These are phyloP conservation scores for Fraxinus anomala DNA, from an alignment of 257 asterid species.

Conservation along the genomic window DNA sequence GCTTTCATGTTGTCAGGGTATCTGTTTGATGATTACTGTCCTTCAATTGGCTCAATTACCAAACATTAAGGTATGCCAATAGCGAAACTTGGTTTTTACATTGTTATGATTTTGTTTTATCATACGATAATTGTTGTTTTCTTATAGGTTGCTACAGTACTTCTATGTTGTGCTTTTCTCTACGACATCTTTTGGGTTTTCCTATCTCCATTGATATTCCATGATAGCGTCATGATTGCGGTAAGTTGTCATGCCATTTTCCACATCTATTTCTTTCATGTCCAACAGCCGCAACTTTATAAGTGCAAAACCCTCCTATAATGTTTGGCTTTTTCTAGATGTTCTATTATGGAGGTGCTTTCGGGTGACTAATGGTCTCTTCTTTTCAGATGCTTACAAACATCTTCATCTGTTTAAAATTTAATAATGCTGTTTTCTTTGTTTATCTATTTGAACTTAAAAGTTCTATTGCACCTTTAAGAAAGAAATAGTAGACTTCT, in stretches of 20 bases:
- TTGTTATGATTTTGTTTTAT: conserved; percentile 6
- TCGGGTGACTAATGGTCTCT: neutral
- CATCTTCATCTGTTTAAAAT: neutral
- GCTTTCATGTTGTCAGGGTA: conserved; percentile 62
- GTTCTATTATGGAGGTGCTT: neutral
- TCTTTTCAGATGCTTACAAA: neutral
- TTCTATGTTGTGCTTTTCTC: conserved; percentile 84
- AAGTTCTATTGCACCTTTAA: neutral
- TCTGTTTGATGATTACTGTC: conserved; percentile 91
- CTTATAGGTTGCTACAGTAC: conserved; percentile 85
- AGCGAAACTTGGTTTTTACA: conserved; percentile 3
- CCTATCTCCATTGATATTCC: conserved; percentile 91
- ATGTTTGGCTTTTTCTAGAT: conserved; percentile 11
- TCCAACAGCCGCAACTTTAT: conserved; percentile 8
- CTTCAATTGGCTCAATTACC: conserved; percentile 93
- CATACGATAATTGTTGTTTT: conserved; percentile 27
- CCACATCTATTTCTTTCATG: conserved; percentile 19
- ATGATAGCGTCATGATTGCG: conserved; percentile 94
- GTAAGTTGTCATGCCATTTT: conserved; percentile 50
- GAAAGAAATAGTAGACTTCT: neutral
- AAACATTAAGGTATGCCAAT: conserved; percentile 74
- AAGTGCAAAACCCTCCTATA: neutral
- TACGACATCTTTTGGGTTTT: conserved; percentile 99
- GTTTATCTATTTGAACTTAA: neutral
- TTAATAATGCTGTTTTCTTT: neutral